Evolutionary conservation across 2,329 filamentous ascomycete genomes (phyloP).

Genomic region (Ophiognomonia clavigignenti-juglandacearum): DNA sequence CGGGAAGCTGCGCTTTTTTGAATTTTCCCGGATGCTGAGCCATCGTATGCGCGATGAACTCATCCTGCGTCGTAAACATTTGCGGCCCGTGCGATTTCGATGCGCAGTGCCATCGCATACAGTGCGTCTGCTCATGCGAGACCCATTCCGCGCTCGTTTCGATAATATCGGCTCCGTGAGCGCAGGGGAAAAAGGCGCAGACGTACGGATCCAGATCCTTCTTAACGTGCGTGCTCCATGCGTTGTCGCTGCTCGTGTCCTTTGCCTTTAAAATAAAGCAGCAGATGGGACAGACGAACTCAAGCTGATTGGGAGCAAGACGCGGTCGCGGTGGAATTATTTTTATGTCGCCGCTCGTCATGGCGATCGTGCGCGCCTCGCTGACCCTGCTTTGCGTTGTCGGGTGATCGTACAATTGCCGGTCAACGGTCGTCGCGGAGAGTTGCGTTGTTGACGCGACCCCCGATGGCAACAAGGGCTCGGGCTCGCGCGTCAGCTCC

Average conservation of each 20-base stretch:
- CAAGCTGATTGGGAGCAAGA: background rate
- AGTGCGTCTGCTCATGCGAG: background rate
- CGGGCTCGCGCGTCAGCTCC: background rate
- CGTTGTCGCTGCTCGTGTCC: background rate
- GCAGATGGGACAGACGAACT: background rate
- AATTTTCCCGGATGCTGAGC: background rate
- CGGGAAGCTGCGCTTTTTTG: background rate
- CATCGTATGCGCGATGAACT: background rate
- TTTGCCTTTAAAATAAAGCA: background rate
- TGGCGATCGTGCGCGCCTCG: background rate
- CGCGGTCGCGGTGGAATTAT: background rate
- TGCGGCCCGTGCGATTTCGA: background rate
- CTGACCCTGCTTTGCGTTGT: background rate
- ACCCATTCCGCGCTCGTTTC: background rate
- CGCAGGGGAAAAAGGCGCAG: background rate
- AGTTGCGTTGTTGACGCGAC: background rate
- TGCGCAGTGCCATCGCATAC: background rate
- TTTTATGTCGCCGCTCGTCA: background rate
- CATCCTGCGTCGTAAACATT: background rate
- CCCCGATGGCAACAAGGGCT: background rate
- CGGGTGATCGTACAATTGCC: background rate
- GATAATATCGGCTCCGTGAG: background rate
- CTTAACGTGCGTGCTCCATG: background rate
- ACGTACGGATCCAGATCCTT: background rate
- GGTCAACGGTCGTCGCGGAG: background rate